These are phyloP conservation scores for Colletotrichum musae DNA, from an alignment of 2,329 filamentous ascomycete genomes.

Conservation along the genomic window DNA sequence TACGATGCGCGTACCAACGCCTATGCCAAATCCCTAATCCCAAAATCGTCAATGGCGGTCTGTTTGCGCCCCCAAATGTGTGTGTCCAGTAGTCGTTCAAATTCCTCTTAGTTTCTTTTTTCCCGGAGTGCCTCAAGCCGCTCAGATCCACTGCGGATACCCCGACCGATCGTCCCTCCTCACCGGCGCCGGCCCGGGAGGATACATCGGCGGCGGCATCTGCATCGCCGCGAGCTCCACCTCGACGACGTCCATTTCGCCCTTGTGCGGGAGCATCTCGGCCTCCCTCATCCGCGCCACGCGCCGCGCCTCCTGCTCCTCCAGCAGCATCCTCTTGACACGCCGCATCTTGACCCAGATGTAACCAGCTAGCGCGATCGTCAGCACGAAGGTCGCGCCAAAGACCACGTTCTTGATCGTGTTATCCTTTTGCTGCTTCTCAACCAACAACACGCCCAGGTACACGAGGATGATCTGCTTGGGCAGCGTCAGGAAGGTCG, in stretches of 20 bases:
- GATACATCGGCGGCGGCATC: not conserved
- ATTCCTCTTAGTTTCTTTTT: not conserved
- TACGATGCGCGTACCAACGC: conserved; percentile 9
- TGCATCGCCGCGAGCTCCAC: conserved; percentile 3
- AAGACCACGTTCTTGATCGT: conserved; percentile 53
- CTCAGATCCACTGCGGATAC: conserved; percentile 34
- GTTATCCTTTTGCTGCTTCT: conserved; percentile 46
- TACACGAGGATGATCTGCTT: conserved; percentile 60
- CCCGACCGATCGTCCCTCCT: conserved; percentile 19
- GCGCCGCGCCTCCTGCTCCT: conserved; percentile 48
- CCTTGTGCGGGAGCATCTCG: conserved; percentile 24
- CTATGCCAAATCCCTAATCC: not conserved
- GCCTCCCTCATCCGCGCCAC: conserved; percentile 24
- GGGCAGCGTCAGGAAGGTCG: conserved; percentile 57
- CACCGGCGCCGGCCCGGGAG: not conserved
- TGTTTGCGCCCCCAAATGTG: not conserved
- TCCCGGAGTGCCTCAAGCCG: too few species aligned
- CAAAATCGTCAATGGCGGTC: not conserved
- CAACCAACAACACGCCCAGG: conserved; percentile 54
- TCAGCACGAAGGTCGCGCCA: conserved; percentile 51
- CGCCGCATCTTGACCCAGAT: conserved; percentile 54
- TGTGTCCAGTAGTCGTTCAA: not conserved
- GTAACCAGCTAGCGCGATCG: conserved; percentile 53
- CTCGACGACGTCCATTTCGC: conserved; percentile 17
- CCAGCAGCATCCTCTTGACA: conserved; percentile 52